These are phyloP conservation scores for Phytophthora foliorum DNA, from an alignment of 352 stramenopile species.

Conservation along the genomic window DNA sequence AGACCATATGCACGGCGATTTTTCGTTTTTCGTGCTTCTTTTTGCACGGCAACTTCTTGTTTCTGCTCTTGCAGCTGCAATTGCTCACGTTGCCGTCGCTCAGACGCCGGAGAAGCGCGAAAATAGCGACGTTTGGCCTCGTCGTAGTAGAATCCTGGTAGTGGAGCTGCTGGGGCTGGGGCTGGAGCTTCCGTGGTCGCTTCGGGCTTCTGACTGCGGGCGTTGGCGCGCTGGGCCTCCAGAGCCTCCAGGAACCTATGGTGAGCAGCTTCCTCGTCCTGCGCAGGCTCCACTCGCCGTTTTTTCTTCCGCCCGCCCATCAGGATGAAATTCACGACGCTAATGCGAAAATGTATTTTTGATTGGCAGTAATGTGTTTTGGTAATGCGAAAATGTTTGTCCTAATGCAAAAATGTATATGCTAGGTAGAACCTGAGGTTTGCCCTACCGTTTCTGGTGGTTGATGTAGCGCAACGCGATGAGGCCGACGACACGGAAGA, in stretches of 20 bases:
- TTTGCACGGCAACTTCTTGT: constrained; percentile 11
- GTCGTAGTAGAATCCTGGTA: constrained; percentile 76
- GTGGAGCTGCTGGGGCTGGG: constrained; percentile 12
- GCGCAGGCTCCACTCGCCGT: constrained; percentile 25
- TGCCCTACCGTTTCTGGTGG: constrained; percentile 43
- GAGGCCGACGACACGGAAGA: constrained; percentile 41
- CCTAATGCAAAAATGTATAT: constrained; percentile 5
- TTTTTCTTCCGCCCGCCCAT: constrained; percentile 40
- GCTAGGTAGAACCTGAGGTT: neutral
- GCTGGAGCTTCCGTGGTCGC: constrained; percentile 1
- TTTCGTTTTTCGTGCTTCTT: constrained; percentile 16
- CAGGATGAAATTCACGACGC: constrained; percentile 8
- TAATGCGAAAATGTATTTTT: constrained; percentile 10
- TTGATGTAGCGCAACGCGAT: constrained; percentile 26
- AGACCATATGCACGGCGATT: constrained; percentile 10
- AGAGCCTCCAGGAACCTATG: constrained; percentile 65
- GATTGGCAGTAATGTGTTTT: neutral
- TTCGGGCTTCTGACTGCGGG: constrained; percentile 27
- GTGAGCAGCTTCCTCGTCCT: constrained; percentile 38
- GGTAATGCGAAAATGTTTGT: constrained; percentile 1
- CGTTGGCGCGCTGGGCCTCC: constrained; percentile 63
- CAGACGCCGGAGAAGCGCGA: constrained; percentile 28
- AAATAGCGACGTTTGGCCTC: constrained; percentile 63
- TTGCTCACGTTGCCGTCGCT: constrained; percentile 27
- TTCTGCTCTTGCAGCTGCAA: constrained; percentile 35